phyloP scores from a whole-genome alignment of 2,329 filamentous ascomycete genomes.

The Fusarium austroafricanum region DNA sequence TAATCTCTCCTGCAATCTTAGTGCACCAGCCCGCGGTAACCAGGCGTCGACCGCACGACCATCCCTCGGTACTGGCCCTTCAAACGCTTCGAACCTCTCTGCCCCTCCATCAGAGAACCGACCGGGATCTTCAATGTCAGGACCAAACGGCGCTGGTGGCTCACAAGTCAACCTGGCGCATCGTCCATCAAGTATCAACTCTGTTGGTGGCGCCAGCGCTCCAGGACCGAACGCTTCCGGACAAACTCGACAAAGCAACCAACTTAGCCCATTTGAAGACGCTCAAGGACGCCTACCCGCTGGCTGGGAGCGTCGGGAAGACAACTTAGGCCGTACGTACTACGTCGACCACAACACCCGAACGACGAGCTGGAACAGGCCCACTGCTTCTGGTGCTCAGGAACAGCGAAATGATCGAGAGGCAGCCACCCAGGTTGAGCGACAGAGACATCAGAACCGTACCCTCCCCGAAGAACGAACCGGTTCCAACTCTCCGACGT shows the following conservation, averaged over 20 bases:
- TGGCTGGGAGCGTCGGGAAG: conserved; percentile 96
- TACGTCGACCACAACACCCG: conserved; percentile 98
- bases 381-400: conserved; percentile 80
- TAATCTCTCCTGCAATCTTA: conserved; percentile 92
- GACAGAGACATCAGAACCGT: conserved; percentile 92
- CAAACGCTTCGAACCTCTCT: conserved; percentile 58
- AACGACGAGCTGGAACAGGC: conserved; percentile 95
- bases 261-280: conserved; percentile 93
- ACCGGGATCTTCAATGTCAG: conserved; percentile 65
- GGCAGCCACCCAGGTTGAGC: conserved; percentile 91
- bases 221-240: conserved; percentile 48
- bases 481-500: conserved; percentile 88
- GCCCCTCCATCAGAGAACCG: conserved; percentile 60
- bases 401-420: conserved; percentile 81
- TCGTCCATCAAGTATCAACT: conserved; percentile 61
- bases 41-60: conserved; percentile 60
- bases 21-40: conserved; percentile 70
- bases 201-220: conserved; percentile 47
- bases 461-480: conserved; percentile 96
- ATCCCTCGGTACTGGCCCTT: conserved; percentile 57
- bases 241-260: conserved; percentile 51
- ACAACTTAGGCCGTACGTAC: conserved; percentile 94
- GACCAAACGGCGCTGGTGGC: conserved; percentile 58
- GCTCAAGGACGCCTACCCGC: conserved; percentile 91
- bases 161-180: conserved; percentile 57